These are phyloP conservation scores for Cercospora brassicicola DNA, from an alignment of 2,329 filamentous ascomycete genomes.

Conservation along the genomic window DNA sequence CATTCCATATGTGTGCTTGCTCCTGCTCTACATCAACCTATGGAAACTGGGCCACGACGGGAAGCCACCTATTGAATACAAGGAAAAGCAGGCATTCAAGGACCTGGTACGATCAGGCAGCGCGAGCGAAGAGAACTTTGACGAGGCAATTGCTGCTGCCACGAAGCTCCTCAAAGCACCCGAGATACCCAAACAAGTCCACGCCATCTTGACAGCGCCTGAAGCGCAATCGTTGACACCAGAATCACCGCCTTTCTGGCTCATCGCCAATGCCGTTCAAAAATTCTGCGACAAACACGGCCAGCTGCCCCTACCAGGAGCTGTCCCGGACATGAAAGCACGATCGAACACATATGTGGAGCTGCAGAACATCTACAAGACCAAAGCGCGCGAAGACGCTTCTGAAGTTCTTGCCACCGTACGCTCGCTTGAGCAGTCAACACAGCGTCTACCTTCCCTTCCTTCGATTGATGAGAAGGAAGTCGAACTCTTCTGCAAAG, in stretches of 20 bases:
- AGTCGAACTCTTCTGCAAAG: slow-evolving; percentile 92
- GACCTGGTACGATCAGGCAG: slow-evolving; percentile 75
- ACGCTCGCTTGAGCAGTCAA: slow-evolving; percentile 54
- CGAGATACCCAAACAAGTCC: slow-evolving; percentile 66
- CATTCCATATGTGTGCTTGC: slow-evolving; percentile 78
- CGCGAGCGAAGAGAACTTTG: slow-evolving; percentile 81
- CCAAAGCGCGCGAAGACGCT: slow-evolving; percentile 76
- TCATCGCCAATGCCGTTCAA: slow-evolving; percentile 77
- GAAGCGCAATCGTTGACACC: slow-evolving; percentile 53
- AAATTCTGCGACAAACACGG: slow-evolving; percentile 72
- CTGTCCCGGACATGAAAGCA: slow-evolving; percentile 96
- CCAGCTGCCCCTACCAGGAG: slow-evolving; percentile 78
- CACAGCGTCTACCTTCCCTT: slow-evolving; percentile 44
- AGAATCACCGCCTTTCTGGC: slow-evolving; percentile 73
- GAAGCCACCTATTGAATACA: slow-evolving; percentile 69
- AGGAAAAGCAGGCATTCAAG: slow-evolving; percentile 83
- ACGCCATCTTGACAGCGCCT: slow-evolving; percentile 74
- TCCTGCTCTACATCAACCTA: slow-evolving; percentile 76
- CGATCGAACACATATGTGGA: slow-evolving; percentile 85
- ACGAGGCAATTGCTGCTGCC: slow-evolving; percentile 84
- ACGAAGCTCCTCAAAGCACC: slow-evolving; percentile 78
- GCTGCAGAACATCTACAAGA: slow-evolving; percentile 90
- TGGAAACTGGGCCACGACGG: slow-evolving; percentile 76
- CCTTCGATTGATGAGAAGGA: slow-evolving; percentile 64
- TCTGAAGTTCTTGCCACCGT: slow-evolving; percentile 70